Percentiles rank a stretch among this genome's conserved stretches.
Evolutionary conservation across 257 asterid genomes (phyloP).

Genomic region (Datura wrightii): DNA sequence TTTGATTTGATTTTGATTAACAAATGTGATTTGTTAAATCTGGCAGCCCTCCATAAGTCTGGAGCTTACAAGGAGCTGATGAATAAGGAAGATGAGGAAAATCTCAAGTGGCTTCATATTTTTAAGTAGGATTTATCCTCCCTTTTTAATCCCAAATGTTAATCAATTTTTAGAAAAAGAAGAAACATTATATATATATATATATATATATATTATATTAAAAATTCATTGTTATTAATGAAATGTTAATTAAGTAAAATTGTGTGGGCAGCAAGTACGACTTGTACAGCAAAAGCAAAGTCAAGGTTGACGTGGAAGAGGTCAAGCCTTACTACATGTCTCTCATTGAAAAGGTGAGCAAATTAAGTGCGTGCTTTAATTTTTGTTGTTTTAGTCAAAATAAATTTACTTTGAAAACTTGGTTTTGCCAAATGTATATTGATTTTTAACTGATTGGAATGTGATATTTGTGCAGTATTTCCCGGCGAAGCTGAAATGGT

Average conservation of each 20-base stretch:
- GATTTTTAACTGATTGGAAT: background rate
- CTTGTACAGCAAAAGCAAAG: constrained; percentile 83
- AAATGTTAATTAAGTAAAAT: too few species aligned
- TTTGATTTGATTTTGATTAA: background rate
- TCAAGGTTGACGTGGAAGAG: constrained; percentile 55
- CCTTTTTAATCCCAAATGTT: background rate
- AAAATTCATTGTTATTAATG: too few species aligned
- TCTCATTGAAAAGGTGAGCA: constrained; percentile 66
- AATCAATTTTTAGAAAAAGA: background rate
- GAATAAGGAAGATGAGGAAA: constrained; percentile 73
- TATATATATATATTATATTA: too few species aligned
- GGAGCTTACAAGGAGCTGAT: constrained; percentile 74
- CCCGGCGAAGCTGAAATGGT: constrained; percentile 62
- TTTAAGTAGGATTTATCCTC: constrained; percentile 54
- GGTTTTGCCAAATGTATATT: too few species aligned
- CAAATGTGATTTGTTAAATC: constrained; percentile 7
- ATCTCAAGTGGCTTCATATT: constrained; percentile 38
- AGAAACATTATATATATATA: background rate
- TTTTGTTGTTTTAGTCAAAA: background rate
- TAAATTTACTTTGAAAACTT: background rate
- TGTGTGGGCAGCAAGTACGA: constrained; percentile 76
- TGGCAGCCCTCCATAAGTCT: constrained; percentile 70
- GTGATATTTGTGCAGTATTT: constrained; percentile 54
- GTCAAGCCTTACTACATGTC: constrained; percentile 54
- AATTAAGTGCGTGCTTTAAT: background rate